Percentiles rank a stretch among this genome's conserved stretches.
Evolutionary conservation across 179 eudicot genomes (phyloP).

Genomic region (Dionaea muscipula): DNA sequence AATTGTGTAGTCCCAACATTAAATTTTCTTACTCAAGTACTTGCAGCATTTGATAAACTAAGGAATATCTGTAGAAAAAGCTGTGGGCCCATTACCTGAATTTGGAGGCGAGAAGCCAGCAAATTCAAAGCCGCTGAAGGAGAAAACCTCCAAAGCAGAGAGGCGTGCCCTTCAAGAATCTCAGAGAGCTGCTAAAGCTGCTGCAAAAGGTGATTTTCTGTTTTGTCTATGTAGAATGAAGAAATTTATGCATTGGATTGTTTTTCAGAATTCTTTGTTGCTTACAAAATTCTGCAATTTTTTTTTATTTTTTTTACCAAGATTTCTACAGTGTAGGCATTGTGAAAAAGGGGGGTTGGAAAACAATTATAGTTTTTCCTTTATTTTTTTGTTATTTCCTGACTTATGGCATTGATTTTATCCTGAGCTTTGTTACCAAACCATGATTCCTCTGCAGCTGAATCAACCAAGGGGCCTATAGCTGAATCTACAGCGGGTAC

Average conservation of each 20-base stretch:
- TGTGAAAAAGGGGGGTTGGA: too few species aligned
- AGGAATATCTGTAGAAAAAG: slow-evolving; percentile 35
- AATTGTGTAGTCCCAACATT: slow-evolving; percentile 1
- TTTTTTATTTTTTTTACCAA: too few species aligned
- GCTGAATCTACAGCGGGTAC: slow-evolving; percentile 36
- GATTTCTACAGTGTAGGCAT: too few species aligned
- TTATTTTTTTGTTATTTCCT: background rate
- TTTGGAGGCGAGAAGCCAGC: slow-evolving; percentile 33
- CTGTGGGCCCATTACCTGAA: slow-evolving; percentile 33
- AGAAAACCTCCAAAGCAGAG: slow-evolving; percentile 85
- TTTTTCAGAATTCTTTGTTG: background rate
- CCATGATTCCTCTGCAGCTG: slow-evolving; percentile 31
- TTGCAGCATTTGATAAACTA: slow-evolving; percentile 15
- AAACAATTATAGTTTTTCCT: too few species aligned
- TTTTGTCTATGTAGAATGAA: background rate
- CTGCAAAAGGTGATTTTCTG: slow-evolving; percentile 46
- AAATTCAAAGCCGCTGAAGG: slow-evolving; percentile 49
- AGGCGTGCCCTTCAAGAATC: slow-evolving; percentile 94
- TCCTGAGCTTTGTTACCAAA: background rate
- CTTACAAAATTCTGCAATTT: background rate
- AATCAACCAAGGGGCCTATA: slow-evolving; percentile 36
- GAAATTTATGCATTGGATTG: background rate
- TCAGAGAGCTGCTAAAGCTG: slow-evolving; percentile 92
- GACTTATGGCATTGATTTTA: background rate
- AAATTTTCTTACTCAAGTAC: slow-evolving; percentile 7